Base-by-base conservation (phyloP, 129 eudicot species). In the Solidago caesia region DNA sequence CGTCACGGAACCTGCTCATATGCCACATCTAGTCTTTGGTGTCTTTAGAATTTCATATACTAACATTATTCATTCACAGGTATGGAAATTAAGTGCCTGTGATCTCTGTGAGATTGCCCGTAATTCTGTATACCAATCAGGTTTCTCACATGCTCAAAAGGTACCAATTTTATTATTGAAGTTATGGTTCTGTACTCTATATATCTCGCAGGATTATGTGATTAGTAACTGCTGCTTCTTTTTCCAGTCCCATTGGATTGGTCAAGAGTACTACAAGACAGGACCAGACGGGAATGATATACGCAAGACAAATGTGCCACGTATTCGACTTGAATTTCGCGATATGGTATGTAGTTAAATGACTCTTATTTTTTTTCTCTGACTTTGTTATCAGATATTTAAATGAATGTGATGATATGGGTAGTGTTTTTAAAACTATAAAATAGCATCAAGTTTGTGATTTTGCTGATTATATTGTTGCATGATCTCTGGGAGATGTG, bases 21-120 rank as follows among this genome's bases (percentile, higher is more conserved):
- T 44, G 53, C 71, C 55, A 2, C 41, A 0, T 16, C 14, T 44
- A 33, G 58, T 52, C 60, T 27, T 66, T 43, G 12, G 13, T 43
- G 8, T 52, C 8, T 21, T 55, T 55, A 15, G 39, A 43, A 8
- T n/a, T 9, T 7, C 41, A 56, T 44, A 25, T 7, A 48, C 63
- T 65, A 44, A 77, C 11, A 2, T 5, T 56, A 21, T 15, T 14
- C 45, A 49, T 43, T 75, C 59, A 41, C 84, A 95, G 99, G 99
- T 95, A 6, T 95, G 99, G 99, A 95, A 95, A 78, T 85, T 95
- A 66, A 95, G 99, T 72, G 74, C 99, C 4, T 95, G 99, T 76
- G 99, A 95, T 81, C 82, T 95, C 66, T 95, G 99, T 79, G 99
- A 95, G 88, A 91, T 95, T 57, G 99, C 99, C 26, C 97, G 96